phyloP scores from a whole-genome alignment of 2,329 filamentous ascomycete species.

The Beauveria sp. region DNA sequence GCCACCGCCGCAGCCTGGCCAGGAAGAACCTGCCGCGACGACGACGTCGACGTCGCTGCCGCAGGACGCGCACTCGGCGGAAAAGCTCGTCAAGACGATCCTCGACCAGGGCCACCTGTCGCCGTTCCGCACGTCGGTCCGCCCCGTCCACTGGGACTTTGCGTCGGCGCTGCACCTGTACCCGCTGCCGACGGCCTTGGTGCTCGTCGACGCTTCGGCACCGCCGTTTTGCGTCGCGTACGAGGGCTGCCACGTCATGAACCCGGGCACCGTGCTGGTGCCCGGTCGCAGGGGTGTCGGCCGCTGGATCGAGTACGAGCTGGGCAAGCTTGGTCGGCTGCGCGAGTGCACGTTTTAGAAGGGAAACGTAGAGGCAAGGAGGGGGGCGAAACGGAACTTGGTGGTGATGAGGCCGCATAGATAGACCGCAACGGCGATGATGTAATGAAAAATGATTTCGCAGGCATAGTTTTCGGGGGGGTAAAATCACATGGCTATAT shows the following conservation, averaged over 20 bases:
- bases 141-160: conserved; percentile 89
- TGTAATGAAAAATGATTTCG: background rate
- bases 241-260: conserved; percentile 93
- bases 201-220: conserved; percentile 74
- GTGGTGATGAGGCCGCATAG: background rate
- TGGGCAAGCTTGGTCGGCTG: conserved; percentile 53
- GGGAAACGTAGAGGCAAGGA: background rate
- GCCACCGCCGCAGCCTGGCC: background rate
- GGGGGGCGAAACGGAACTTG: too few species aligned
- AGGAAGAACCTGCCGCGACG: conserved; percentile 12
- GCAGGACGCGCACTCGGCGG: conserved; percentile 51
- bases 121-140: conserved; percentile 71
- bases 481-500: background rate
- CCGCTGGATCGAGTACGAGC: conserved; percentile 82
- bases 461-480: background rate
- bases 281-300: conserved; percentile 60
- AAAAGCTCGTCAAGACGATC: conserved; percentile 81
- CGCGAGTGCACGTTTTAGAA: conserved; percentile 53
- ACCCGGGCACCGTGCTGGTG: conserved; percentile 72
- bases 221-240: conserved; percentile 84
- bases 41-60: conserved; percentile 23
- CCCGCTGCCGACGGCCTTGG: conserved; percentile 75
- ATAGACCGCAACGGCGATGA: background rate
- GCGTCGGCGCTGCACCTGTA: conserved; percentile 71
- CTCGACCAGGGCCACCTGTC: conserved; percentile 85